Conservation (phyloP, 768 basidiomycete genomes). For the Kwoniella mangroviensis region DNA sequence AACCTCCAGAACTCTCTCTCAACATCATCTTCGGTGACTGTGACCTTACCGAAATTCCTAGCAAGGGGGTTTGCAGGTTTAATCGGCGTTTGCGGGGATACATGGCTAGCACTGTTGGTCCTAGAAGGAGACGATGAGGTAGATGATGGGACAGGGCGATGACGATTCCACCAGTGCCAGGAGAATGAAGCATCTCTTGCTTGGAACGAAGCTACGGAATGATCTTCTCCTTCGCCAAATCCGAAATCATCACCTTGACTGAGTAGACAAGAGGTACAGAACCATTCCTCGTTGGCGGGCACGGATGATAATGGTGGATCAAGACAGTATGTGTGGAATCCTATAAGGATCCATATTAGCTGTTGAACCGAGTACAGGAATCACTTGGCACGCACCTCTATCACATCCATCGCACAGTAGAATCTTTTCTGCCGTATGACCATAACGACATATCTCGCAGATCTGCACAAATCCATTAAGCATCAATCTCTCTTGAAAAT, state of each 20-base stretch:
- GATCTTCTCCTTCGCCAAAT: constrained; percentile 97
- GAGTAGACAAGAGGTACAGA: constrained; percentile 86
- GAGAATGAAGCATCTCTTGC: constrained; percentile 88
- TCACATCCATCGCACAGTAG: constrained; percentile 88
- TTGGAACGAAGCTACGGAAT: constrained; percentile 87
- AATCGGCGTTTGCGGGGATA: background rate
- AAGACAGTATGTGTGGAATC: constrained; percentile 96
- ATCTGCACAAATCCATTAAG: constrained; percentile 55
- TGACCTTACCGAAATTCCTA: constrained; percentile 47
- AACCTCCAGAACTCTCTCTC: constrained; percentile 97
- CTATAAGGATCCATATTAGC: constrained; percentile 58
- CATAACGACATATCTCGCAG: constrained; percentile 92
- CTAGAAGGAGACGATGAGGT: constrained; percentile 2
- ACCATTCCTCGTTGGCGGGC: constrained; percentile 89
- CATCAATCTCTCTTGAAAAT: background rate
- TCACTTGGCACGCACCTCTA: constrained; percentile 63
- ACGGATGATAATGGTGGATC: constrained; percentile 84
- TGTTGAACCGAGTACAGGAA: background rate
- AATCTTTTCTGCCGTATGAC: constrained; percentile 87
- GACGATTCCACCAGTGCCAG: constrained; percentile 81
- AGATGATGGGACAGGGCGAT: constrained; percentile 65
- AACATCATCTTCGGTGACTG: constrained; percentile 85
- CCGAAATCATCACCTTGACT: constrained; percentile 95
- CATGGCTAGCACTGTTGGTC: constrained; percentile 59
- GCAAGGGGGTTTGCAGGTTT: constrained; percentile 28